Evolutionary conservation across 1,284 basidiomycete species (phyloP), one percentile per base, ranked within the genome.

Genomic region (Melampsora americana): DNA sequence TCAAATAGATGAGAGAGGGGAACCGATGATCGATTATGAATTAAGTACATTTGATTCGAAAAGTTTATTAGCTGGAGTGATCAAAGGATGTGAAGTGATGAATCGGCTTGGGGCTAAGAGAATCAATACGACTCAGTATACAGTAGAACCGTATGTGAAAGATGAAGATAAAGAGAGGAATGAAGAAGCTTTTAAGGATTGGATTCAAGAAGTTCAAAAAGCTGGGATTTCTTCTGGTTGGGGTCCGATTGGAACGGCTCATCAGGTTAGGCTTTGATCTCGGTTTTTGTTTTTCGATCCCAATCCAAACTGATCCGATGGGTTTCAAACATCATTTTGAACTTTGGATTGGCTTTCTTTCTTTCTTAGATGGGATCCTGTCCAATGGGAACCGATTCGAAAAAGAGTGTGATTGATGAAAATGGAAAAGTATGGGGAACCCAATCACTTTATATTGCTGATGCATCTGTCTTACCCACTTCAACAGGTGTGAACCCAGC

Each of bases 401-500:
- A 79, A 16, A 77, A 78, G 9, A 81, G 81, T 23, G 84, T 83
- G 0, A 81, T 83, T 66, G 83, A 84, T 77, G 81, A 83, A 11
- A 78, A 82, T 50, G 85, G 85, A 7, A 79, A 81, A 23, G 83
- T 85, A 0, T 85, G 84, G 80, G 85, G 84, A 3, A 80, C 82
- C 5, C 79, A 82, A 42, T 81, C 82, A 20, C 80, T 86, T n/a
- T 86, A 83, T 80, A 81, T 84, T 30, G 84, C 85, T 7, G 85
- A 86, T 68, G 85, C 84, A 30, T 82, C 81, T 46, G 79, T 61
- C 20, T 81, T 85, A 75, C 84, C 83, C 11, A 83, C 82, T 64
- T 82, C 84, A 4, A 81, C 81, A 2, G 85, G 84, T 39, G 85
- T 85, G 73, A 86, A 86, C 78, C 85, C 85, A 0, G 85, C 85